A percentile compares a stretch with the other conserved stretches of the same genome.
These are phyloP conservation scores for Chaetomiaceae sp. DNA, from an alignment of 2,329 filamentous ascomycete genomes.

Conservation along the genomic window DNA sequence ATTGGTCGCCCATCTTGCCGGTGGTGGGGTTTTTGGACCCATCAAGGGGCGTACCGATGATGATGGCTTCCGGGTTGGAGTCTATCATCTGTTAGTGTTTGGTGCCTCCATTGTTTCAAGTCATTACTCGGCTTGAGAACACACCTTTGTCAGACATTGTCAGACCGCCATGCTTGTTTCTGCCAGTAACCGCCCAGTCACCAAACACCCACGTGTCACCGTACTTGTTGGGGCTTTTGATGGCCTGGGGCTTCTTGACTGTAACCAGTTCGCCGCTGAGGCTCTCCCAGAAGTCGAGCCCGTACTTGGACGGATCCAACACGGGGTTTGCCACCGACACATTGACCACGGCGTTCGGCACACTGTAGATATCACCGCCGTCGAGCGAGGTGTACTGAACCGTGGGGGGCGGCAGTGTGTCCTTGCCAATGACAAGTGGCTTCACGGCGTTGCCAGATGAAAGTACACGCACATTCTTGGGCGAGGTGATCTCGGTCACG, in stretches of 20 bases:
- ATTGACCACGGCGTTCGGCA: slow-evolving; percentile 57
- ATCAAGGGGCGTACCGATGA: slow-evolving; percentile 61
- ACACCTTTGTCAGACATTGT: slow-evolving; percentile 55
- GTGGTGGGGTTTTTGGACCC: slow-evolving; percentile 54
- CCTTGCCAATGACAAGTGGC: slow-evolving; percentile 56
- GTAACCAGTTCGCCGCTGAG: slow-evolving; percentile 64
- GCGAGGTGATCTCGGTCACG: slow-evolving; percentile 57
- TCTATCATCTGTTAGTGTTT: slow-evolving; percentile 36
- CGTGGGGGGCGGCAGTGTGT: slow-evolving; percentile 54
- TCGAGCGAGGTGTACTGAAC: slow-evolving; percentile 59
- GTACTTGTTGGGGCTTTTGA: slow-evolving; percentile 58
- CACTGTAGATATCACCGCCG: slow-evolving; percentile 57
- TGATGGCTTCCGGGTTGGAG: slow-evolving; percentile 64
- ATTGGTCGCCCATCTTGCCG: slow-evolving; percentile 59
- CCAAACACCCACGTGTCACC: slow-evolving; percentile 67
- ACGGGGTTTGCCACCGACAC: slow-evolving; percentile 56
- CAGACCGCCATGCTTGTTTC: slow-evolving; percentile 59
- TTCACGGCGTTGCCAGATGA: slow-evolving; percentile 50
- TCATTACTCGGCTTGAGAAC: slow-evolving; percentile 11
- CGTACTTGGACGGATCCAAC: slow-evolving; percentile 56
- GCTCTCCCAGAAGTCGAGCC: slow-evolving; percentile 71
- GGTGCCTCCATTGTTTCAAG: not conserved
- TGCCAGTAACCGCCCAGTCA: slow-evolving; percentile 57
- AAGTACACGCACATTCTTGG: slow-evolving; percentile 48
- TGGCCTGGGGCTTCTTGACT: slow-evolving; percentile 49